These are phyloP conservation scores for Exserohilum turcica DNA, from an alignment of 2,329 filamentous ascomycete species.

Conservation along the genomic window DNA sequence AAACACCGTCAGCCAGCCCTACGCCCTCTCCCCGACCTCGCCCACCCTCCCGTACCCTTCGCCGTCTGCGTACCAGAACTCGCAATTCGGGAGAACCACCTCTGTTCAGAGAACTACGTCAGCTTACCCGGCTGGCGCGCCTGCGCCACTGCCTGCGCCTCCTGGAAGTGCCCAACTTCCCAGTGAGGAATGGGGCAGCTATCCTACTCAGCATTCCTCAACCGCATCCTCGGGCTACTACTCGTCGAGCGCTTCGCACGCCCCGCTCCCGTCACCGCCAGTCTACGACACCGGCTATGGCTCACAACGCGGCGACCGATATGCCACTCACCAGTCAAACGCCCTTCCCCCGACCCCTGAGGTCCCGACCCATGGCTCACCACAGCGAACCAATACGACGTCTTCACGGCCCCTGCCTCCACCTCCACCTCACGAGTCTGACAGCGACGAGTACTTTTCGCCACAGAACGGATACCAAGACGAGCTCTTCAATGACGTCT, in stretches of 20 bases:
- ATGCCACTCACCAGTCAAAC: slow-evolving; percentile 41
- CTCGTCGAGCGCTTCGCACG: slow-evolving; percentile 38
- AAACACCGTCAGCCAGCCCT: slow-evolving; percentile 43
- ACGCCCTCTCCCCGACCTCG: slow-evolving; percentile 46
- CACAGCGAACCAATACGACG: slow-evolving; percentile 58
- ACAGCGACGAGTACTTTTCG: slow-evolving; percentile 50
- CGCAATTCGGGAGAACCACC: slow-evolving; percentile 39
- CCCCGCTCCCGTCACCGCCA: slow-evolving; percentile 44
- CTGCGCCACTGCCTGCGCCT: slow-evolving; percentile 44
- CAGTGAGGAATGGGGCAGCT: slow-evolving; percentile 43
- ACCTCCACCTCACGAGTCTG: slow-evolving; percentile 63
- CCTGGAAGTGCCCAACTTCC: slow-evolving; percentile 42
- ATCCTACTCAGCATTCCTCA: slow-evolving; percentile 38
- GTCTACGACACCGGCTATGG: slow-evolving; percentile 37
- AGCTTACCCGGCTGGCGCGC: slow-evolving; percentile 45
- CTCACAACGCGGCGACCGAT: slow-evolving; percentile 36
- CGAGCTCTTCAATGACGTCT: slow-evolving; percentile 63
- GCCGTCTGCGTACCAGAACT: slow-evolving; percentile 37
- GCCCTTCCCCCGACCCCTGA: slow-evolving; percentile 56
- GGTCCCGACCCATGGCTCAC: slow-evolving; percentile 56
- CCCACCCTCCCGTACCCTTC: slow-evolving; percentile 38
- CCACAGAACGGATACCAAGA: slow-evolving; percentile 53
- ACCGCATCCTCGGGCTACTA: slow-evolving; percentile 38
- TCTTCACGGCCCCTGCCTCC: slow-evolving; percentile 64
- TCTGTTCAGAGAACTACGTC: slow-evolving; percentile 39